Percentiles rank a stretch among this genome's conserved stretches.
These are phyloP conservation scores for Populus trichocarpa DNA, from an alignment of 441 rosid species.

Conservation along the genomic window DNA sequence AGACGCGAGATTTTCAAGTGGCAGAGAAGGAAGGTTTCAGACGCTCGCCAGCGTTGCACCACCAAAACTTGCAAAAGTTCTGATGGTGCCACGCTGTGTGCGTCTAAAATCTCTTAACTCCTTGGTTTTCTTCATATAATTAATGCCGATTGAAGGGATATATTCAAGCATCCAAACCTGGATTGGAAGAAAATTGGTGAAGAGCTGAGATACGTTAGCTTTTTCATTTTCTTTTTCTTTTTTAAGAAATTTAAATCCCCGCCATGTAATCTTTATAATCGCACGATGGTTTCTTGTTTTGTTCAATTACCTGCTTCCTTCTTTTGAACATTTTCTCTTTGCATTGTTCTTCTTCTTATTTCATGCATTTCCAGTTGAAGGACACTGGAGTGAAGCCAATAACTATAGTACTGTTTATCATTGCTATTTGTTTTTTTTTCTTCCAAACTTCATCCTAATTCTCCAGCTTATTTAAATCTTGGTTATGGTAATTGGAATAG, in stretches of 20 bases:
- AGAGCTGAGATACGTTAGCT: neutral
- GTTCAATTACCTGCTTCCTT: too few species aligned
- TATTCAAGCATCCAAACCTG: neutral
- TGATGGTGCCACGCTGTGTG: constrained; percentile 44
- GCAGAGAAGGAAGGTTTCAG: constrained; percentile 10
- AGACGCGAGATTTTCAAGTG: neutral
- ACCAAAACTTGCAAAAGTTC: constrained; percentile 7
- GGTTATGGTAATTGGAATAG: too few species aligned
- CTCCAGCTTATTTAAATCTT: too few species aligned
- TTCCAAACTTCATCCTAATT: too few species aligned
- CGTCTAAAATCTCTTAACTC: constrained; percentile 24
- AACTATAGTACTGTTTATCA: too few species aligned
- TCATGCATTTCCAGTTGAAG: too few species aligned
- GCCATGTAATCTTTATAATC: neutral
- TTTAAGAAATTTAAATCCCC: neutral
- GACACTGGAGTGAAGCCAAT: too few species aligned
- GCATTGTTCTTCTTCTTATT: too few species aligned
- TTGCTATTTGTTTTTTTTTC: too few species aligned
- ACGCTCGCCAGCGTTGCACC: constrained; percentile 30
- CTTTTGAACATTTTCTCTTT: too few species aligned
- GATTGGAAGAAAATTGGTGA: neutral
- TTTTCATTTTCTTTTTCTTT: neutral
- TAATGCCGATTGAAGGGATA: neutral
- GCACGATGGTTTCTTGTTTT: too few species aligned
- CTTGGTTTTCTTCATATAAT: neutral